These are phyloP conservation scores for Zasmidium citrigriseum DNA, from an alignment of 2,329 filamentous ascomycete genomes.

Conservation along the genomic window DNA sequence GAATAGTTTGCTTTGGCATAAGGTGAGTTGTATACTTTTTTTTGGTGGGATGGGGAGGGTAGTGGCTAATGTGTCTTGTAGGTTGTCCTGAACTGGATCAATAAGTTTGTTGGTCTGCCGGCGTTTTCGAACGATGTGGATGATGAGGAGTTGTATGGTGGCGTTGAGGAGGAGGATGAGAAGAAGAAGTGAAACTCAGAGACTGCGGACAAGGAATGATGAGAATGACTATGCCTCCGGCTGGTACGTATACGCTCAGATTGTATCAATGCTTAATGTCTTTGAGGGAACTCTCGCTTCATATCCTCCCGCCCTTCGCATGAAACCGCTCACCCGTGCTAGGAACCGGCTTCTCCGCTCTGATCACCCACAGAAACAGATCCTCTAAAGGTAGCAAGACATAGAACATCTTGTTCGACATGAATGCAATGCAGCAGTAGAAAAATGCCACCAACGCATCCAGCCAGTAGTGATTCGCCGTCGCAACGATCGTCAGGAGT, in stretches of 20 bases:
- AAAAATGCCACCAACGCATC: constrained; percentile 54
- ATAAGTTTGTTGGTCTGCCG: constrained; percentile 57
- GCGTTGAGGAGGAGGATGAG: constrained; percentile 28
- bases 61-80: too few species aligned
- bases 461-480: constrained; percentile 61
- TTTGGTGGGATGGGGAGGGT: too few species aligned
- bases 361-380: constrained; percentile 48
- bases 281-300: not conserved
- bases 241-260: too few species aligned
- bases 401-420: constrained; percentile 51
- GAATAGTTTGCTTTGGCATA: constrained; percentile 88
- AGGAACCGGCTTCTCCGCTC: constrained; percentile 55
- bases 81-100: constrained; percentile 80
- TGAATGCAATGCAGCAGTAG: constrained; percentile 43
- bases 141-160: constrained; percentile 33
- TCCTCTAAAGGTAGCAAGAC: constrained; percentile 55
- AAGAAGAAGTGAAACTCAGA: not conserved
- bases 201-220: too few species aligned
- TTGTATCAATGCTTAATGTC: too few species aligned
- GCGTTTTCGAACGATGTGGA: constrained; percentile 41
- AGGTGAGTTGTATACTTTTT: too few species aligned
- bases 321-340: constrained; percentile 51
- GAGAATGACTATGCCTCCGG: too few species aligned
- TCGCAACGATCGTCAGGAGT: constrained; percentile 59
- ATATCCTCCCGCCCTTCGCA: constrained; percentile 17